Evolutionary conservation across 1,139 yeast genomes (phyloP).

Genomic region (Sugiyamaella novakii): DNA sequence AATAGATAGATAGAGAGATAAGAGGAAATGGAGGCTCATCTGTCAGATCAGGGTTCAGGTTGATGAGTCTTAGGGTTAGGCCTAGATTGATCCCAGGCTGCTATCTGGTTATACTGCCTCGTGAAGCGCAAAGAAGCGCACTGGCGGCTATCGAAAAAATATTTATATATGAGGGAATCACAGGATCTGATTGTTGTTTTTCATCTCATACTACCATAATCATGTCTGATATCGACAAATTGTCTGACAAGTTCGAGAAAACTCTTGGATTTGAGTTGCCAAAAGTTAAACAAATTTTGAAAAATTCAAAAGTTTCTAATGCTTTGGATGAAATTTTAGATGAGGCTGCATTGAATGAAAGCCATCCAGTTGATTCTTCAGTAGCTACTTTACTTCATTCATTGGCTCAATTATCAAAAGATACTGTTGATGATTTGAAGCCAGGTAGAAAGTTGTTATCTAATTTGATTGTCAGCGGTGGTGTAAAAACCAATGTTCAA

Average conservation of each 20-base stretch:
- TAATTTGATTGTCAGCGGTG: slow-evolving; percentile 58
- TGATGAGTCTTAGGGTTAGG: no score
- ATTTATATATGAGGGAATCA: no score
- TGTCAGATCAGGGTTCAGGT: no score
- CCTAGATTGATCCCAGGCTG: no score
- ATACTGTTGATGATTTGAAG: slow-evolving; percentile 32
- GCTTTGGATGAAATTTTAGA: slow-evolving; percentile 59
- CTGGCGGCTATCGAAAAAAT: no score
- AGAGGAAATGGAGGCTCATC: no score
- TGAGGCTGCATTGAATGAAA: slow-evolving; percentile 50
- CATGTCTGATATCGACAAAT: slow-evolving; percentile 33
- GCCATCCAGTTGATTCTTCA: slow-evolving; percentile 30
- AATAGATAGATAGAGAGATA: no score
- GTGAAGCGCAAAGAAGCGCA: no score
- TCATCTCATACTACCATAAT: no score
- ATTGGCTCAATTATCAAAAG: slow-evolving; percentile 57
- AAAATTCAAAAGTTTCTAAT: slow-evolving; percentile 79
- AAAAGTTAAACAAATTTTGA: slow-evolving; percentile 60
- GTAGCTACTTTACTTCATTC: slow-evolving; percentile 66
- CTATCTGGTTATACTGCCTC: no score
- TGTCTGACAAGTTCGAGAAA: slow-evolving; percentile 52
- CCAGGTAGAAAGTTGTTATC: slow-evolving; percentile 54
- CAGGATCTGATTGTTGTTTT: no score
- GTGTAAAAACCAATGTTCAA: slow-evolving; percentile 69
- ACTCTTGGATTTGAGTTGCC: slow-evolving; percentile 56